Evolutionary conservation across 768 basidiomycete species (phyloP).

Genomic region (Lactarius sanguifluus): DNA sequence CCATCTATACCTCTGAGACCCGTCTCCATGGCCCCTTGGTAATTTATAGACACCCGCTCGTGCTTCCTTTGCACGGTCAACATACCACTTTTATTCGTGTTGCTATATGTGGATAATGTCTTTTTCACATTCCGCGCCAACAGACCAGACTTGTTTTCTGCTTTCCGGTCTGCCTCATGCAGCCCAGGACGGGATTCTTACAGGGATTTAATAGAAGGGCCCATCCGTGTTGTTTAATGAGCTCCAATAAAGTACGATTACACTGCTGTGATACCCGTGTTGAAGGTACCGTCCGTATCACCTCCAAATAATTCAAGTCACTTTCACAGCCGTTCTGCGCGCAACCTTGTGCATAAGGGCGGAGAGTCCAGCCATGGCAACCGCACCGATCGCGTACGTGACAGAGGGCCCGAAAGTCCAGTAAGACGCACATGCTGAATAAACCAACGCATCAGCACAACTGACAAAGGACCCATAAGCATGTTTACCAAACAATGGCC

Average conservation of each 20-base stretch:
- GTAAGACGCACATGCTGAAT: slow-evolving; percentile 76
- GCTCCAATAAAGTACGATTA: slow-evolving; percentile 2
- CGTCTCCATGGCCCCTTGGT: slow-evolving; percentile 2
- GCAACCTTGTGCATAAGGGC: slow-evolving; percentile 50
- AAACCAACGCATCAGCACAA: slow-evolving; percentile 6
- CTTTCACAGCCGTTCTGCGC: slow-evolving; percentile 36
- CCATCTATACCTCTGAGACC: slow-evolving; percentile 19
- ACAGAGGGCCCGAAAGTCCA: slow-evolving; percentile 84
- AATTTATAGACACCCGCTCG: slow-evolving; percentile 13
- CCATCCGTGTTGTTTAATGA: background rate
- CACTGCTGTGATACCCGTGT: background rate
- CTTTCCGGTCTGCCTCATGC: slow-evolving; percentile 16
- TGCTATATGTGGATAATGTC: slow-evolving; percentile 31
- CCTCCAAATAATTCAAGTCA: background rate
- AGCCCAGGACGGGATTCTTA: slow-evolving; percentile 6
- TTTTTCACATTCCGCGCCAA: slow-evolving; percentile 36
- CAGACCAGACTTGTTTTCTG: slow-evolving; percentile 5
- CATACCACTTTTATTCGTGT: slow-evolving; percentile 25
- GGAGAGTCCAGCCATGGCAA: slow-evolving; percentile 64
- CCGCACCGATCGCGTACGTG: slow-evolving; percentile 67
- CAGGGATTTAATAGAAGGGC: slow-evolving; percentile 9
- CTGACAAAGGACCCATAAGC: background rate
- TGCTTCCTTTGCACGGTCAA: slow-evolving; percentile 1
- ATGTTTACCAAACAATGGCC: slow-evolving; percentile 75
- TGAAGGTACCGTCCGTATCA: background rate